Conservation (phyloP, 495 filamentous ascomycete species). For the Penicillium cataractarum region DNA sequence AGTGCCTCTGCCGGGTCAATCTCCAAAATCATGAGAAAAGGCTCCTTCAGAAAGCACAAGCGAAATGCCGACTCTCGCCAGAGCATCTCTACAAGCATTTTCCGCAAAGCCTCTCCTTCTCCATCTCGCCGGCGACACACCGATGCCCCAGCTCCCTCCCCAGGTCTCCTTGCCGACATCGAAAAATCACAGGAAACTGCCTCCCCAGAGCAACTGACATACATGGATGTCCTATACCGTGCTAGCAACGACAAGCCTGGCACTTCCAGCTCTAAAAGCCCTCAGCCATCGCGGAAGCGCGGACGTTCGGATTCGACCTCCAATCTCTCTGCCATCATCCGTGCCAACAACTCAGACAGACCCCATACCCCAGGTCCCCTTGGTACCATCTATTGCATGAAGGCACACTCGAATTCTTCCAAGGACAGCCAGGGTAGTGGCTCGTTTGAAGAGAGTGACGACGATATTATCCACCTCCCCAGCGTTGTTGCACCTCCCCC, state of each 20-base stretch:
- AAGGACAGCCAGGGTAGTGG: conserved; percentile 27
- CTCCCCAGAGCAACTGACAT: conserved; percentile 30
- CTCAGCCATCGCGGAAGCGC: conserved; percentile 13
- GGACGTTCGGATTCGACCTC: conserved; percentile 25
- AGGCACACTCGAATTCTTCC: conserved; percentile 39
- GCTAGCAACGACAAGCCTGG: conserved; percentile 27
- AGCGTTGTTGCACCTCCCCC: conserved; percentile 32
- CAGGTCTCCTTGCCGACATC: conserved; percentile 35
- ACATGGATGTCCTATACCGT: conserved; percentile 38
- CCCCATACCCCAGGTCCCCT: conserved; percentile 23
- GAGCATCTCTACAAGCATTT: conserved; percentile 40
- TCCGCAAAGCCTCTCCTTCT: conserved; percentile 24
- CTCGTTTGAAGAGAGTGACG: conserved; percentile 39
- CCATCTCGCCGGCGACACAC: conserved; percentile 44
- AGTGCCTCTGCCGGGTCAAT: conserved; percentile 34
- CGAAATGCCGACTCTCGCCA: conserved; percentile 35
- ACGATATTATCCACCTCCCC: conserved; percentile 46
- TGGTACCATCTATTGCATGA: conserved; percentile 40
- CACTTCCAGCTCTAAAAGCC: conserved; percentile 7
- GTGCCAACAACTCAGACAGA: conserved; percentile 12
- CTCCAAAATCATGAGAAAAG: conserved; percentile 36
- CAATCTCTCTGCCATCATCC: conserved; percentile 14
- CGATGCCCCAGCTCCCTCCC: conserved; percentile 43
- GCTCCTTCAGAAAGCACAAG: conserved; percentile 41
- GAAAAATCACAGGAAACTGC: conserved; percentile 12